Conservation (phyloP, 306 rosid genomes). For the Trichosanthes cucumerina region DNA sequence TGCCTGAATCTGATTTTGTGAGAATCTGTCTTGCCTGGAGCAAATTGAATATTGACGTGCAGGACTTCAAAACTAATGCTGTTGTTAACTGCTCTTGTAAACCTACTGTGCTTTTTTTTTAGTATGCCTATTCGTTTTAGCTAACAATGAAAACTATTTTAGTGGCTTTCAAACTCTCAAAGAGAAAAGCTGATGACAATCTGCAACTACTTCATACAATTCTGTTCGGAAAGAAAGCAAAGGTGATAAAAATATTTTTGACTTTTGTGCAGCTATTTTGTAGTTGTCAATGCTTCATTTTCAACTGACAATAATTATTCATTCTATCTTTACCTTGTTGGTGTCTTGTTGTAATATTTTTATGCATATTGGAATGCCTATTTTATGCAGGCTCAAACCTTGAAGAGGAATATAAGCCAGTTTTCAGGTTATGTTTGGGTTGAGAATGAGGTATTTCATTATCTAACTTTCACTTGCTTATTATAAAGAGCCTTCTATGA, state of each 20-base stretch:
- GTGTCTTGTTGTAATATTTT: not conserved
- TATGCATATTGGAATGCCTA: not conserved
- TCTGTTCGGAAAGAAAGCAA: conserved; percentile 78
- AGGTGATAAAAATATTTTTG: conserved; percentile 31
- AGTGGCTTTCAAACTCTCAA: conserved; percentile 92
- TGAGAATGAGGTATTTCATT: conserved; percentile 59
- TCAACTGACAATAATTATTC: not conserved
- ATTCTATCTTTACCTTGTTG: not conserved
- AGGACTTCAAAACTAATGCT: not conserved
- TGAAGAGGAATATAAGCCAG: conserved; percentile 62
- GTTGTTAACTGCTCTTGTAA: not conserved
- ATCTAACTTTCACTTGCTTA: not conserved
- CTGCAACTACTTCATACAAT: conserved; percentile 70
- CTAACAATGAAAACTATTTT: conserved; percentile 36
- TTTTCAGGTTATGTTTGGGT: conserved; percentile 86
- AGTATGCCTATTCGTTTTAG: not conserved
- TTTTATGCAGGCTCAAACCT: conserved; percentile 40
- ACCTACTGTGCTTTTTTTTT: not conserved
- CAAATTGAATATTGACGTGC: not conserved
- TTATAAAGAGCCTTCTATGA: not conserved
- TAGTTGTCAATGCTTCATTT: conserved; percentile 1
- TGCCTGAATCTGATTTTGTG: not conserved
- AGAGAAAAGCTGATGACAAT: conserved; percentile 88
- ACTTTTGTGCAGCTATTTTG: not conserved
- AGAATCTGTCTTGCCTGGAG: not conserved